Percentiles rank a stretch among this genome's conserved stretches.
Evolutionary conservation across 2,329 filamentous ascomycete genomes (phyloP).

Genomic region (Clonostachys solani): DNA sequence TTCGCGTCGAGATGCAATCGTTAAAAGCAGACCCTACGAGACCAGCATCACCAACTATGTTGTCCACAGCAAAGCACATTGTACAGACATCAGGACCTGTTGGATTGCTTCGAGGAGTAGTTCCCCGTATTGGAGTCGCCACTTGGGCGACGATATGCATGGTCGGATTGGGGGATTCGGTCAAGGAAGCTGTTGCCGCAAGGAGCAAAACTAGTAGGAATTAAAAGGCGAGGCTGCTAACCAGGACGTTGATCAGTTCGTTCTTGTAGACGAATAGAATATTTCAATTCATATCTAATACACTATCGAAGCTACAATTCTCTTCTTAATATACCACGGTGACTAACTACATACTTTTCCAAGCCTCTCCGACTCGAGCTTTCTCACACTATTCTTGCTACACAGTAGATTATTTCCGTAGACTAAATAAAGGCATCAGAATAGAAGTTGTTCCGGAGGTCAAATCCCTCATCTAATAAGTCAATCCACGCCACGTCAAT

Average conservation of each 20-base stretch:
- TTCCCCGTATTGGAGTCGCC: neutral
- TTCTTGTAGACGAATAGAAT: too few species aligned
- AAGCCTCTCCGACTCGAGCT: too few species aligned
- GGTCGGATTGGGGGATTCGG: neutral
- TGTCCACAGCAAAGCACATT: slow-evolving; percentile 3
- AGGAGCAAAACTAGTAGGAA: neutral
- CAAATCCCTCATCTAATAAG: neutral
- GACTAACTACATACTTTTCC: too few species aligned
- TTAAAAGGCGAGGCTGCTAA: too few species aligned
- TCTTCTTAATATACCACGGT: too few species aligned
- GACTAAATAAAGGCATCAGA: neutral
- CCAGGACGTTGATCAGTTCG: too few species aligned
- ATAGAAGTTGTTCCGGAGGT: neutral
- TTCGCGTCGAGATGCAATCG: neutral
- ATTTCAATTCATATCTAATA: too few species aligned
- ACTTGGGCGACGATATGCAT: neutral
- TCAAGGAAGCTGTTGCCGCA: neutral
- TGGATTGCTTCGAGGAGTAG: slow-evolving; percentile 3
- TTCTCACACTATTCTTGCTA: too few species aligned
- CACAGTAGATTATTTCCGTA: too few species aligned
- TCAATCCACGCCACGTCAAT: neutral
- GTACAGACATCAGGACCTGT: slow-evolving; percentile 1
- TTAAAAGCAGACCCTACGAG: neutral
- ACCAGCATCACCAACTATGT: slow-evolving; percentile 1
- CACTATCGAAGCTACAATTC: too few species aligned